Evolutionary conservation across 148 eudicot genomes (phyloP).

Genomic region (Nepenthes gracilis): DNA sequence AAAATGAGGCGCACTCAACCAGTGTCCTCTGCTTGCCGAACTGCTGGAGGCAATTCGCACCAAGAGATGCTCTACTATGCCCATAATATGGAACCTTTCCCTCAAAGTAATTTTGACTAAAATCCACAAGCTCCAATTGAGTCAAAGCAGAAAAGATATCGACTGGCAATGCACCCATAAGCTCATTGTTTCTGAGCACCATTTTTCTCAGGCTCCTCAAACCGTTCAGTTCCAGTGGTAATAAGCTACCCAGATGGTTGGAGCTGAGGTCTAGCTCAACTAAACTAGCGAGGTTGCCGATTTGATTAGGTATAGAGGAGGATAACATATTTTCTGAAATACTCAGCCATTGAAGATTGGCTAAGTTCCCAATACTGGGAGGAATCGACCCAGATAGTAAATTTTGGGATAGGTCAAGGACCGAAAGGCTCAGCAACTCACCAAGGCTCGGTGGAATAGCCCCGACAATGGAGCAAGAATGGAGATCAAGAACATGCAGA

Average conservation of each 20-base stretch:
- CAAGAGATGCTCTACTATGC: not conserved
- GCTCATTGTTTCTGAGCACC: not conserved
- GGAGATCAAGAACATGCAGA: conserved; percentile 61
- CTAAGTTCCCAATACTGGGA: conserved; percentile 44
- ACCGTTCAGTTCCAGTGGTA: not conserved
- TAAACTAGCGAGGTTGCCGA: not conserved
- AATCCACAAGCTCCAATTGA: not conserved
- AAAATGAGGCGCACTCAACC: not conserved
- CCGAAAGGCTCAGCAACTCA: conserved; percentile 40
- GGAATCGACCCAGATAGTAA: conserved; percentile 54
- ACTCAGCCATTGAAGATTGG: conserved; percentile 46
- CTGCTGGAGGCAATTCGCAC: not conserved
- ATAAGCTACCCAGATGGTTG: not conserved
- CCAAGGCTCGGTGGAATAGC: conserved; percentile 41
- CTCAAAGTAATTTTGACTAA: not conserved
- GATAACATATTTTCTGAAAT: conserved; percentile 48
- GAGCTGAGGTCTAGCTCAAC: not conserved
- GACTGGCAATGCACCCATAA: not conserved
- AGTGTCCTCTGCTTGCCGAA: not conserved
- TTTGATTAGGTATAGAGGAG: not conserved
- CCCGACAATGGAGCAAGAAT: conserved; percentile 49
- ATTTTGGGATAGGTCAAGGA: conserved; percentile 56
- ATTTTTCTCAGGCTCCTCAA: not conserved
- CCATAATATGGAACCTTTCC: not conserved
- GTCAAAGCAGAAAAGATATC: not conserved